Evolutionary conservation across 164 flowering plant genomes (phyloP), one percentile per base, ranked within the genome.

Genomic region (Tetracentron sinense): DNA sequence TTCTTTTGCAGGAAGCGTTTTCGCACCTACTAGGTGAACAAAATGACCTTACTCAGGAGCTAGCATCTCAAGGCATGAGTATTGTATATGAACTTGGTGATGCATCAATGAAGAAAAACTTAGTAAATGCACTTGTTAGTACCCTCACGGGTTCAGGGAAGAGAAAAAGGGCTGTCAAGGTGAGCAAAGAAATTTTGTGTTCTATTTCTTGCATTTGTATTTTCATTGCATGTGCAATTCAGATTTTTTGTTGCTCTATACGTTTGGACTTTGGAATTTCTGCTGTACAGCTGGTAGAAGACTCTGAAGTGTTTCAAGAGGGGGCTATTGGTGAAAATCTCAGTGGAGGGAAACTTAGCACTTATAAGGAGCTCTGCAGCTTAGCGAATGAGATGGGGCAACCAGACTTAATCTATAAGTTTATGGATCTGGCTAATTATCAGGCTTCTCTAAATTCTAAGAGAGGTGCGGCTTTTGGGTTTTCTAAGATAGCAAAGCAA

Each of bases 1-100:
- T n/a, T n/a, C 51, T 27, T 51, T 63, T 85, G 76, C 88, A 94
- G 99, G 99, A 94, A 68, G 97, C 94, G 27, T 94, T 94, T 75
- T 91, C 96, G 21, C 87, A 89, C 66, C 85, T 94, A 38, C 79
- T 94, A 35, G 96, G 96, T 56, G 99, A 94, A 51, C 97, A 89
- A 67, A 89, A 88, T 79, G 97, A 94, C 67, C 97, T 94, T 44
- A 88, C 90, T 14, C 99, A 94, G 69, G 99, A 94, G 78, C 75
- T 94, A 62, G 99, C 99, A 73, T 94, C 99, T 52, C 99, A 94
- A 72, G 99, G 99, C 54, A 90, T 94, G 85, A 94, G 97, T 77
- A 83, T 94, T 75, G 96, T 94, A 14, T 94, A 94, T 78, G 99
- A 94, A 66, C 84, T 91, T 62, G 99, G 99, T 70, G 97, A 94